These are phyloP conservation scores for Geosmithia flava DNA, from an alignment of 2,329 filamentous ascomycete species.

Conservation along the genomic window DNA sequence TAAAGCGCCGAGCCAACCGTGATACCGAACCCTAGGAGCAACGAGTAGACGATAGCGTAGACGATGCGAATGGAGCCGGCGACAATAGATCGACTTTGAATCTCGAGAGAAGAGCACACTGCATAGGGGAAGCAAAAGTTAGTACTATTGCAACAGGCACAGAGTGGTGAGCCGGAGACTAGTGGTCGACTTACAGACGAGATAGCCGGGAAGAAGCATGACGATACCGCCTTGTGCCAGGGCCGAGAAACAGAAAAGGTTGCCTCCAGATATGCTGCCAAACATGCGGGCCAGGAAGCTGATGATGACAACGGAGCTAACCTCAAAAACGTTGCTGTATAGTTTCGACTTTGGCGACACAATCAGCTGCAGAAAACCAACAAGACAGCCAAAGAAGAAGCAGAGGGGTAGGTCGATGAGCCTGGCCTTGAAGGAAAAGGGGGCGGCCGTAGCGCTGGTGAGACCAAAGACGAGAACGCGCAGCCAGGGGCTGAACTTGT, in stretches of 20 bases:
- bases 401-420: constrained; percentile 61
- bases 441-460: constrained; percentile 58
- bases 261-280: constrained; percentile 39
- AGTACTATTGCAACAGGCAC: not conserved
- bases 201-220: constrained; percentile 53
- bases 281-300: constrained; percentile 52
- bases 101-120: constrained; percentile 41
- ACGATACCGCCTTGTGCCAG: constrained; percentile 53
- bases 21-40: constrained; percentile 62
- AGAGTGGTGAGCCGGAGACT: not conserved
- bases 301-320: constrained; percentile 46
- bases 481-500: constrained; percentile 39
- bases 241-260: constrained; percentile 53
- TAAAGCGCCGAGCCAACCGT: constrained; percentile 54
- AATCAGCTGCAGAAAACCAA: constrained; percentile 59
- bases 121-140: constrained; percentile 6
- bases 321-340: constrained; percentile 54
- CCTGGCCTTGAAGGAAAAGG: constrained; percentile 63
- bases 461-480: constrained; percentile 57
- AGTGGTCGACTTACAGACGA: constrained; percentile 32
- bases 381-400: constrained; percentile 57
- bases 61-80: constrained; percentile 63
- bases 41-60: constrained; percentile 61
- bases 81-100: constrained; percentile 57
- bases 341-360: constrained; percentile 57